Evolutionary conservation across 805 yeast genomes (phyloP).

Genomic region (Saturnispora sekii): DNA sequence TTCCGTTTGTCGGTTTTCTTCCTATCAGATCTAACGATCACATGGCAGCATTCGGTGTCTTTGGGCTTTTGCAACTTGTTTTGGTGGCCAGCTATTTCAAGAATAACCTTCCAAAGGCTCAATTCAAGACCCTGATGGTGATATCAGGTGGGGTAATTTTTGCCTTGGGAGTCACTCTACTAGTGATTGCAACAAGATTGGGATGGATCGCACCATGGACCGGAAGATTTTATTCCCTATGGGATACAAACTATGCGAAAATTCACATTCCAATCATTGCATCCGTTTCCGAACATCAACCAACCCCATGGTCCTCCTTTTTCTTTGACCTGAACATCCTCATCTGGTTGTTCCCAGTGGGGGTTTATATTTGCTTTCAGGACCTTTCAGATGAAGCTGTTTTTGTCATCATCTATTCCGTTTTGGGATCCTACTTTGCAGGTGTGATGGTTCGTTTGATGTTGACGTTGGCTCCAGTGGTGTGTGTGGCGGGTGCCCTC

Average conservation of each 20-base stretch:
- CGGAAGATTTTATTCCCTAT: conserved; percentile 94
- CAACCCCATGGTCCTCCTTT: conserved; percentile 99
- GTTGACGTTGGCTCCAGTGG: conserved; percentile 92
- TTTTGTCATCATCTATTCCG: conserved; percentile 82
- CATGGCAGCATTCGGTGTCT: conserved; percentile 96
- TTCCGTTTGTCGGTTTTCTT: conserved; percentile 95
- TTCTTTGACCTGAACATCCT: conserved; percentile 88
- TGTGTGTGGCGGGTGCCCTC: conserved; percentile 88
- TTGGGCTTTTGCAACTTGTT: conserved; percentile 87
- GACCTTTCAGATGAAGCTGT: conserved; percentile 88
- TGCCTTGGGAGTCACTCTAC: conserved; percentile 55
- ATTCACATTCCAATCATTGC: conserved; percentile 98
- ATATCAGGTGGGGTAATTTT: conserved; percentile 50
- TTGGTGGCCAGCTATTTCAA: conserved; percentile 78
- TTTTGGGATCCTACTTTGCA: conserved; percentile 93
- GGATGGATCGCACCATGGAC: conserved; percentile 99
- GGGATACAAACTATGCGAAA: conserved; percentile 98
- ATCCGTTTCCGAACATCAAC: conserved; percentile 98
- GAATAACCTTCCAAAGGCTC: conserved; percentile 57
- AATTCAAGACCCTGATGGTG: conserved; percentile 60
- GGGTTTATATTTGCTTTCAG: conserved; percentile 82
- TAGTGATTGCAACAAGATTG: conserved; percentile 72
- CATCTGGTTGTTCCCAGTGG: conserved; percentile 98
- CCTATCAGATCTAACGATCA: conserved; percentile 97
- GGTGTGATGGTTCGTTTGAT: conserved; percentile 98